A percentile compares a stretch with the other conserved stretches of the same genome.
These are phyloP conservation scores for Sarocladium kiliense DNA, from an alignment of 2,329 filamentous ascomycete species.

Conservation along the genomic window DNA sequence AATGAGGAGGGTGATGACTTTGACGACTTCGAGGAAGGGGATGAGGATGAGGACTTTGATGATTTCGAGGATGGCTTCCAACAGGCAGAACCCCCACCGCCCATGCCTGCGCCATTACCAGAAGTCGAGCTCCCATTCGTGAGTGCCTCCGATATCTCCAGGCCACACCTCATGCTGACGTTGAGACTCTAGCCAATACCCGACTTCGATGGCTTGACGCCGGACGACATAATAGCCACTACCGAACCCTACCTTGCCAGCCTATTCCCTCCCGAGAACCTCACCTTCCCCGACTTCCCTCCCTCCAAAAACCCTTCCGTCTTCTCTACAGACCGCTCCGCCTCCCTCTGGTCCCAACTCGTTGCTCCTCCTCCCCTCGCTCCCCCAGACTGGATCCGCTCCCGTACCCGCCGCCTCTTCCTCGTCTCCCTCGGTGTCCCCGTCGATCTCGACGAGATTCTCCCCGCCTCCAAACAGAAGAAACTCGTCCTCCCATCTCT, in stretches of 20 bases:
- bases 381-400: slow-evolving; percentile 96
- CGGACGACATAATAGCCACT: slow-evolving; percentile 55
- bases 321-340: slow-evolving; percentile 79
- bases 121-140: slow-evolving; percentile 41
- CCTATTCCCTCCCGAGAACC: slow-evolving; percentile 57
- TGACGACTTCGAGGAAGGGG: slow-evolving; percentile 58
- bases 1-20: slow-evolving; percentile 53
- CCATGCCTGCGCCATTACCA: slow-evolving; percentile 27
- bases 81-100: slow-evolving; percentile 37
- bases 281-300: slow-evolving; percentile 41
- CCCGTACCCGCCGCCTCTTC: slow-evolving; percentile 88
- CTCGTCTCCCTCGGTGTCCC: slow-evolving; percentile 93
- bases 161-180: slow-evolving; percentile 18
- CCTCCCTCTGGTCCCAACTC: slow-evolving; percentile 93
- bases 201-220: slow-evolving; percentile 58
- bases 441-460: slow-evolving; percentile 93
- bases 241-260: slow-evolving; percentile 62
- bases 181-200: slow-evolving; percentile 51
- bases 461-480: slow-evolving; percentile 96
- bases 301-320: slow-evolving; percentile 56
- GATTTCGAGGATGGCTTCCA: slow-evolving; percentile 73
- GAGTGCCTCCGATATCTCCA: slow-evolving; percentile 18
- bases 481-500: slow-evolving; percentile 91
- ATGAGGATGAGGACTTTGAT: slow-evolving; percentile 53
- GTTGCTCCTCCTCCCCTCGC: slow-evolving; percentile 91